A percentile compares a stretch with the other conserved stretches of the same genome.
Conservation (phyloP, 2,329 filamentous ascomycete species). For the Fusarium sp. region DNA sequence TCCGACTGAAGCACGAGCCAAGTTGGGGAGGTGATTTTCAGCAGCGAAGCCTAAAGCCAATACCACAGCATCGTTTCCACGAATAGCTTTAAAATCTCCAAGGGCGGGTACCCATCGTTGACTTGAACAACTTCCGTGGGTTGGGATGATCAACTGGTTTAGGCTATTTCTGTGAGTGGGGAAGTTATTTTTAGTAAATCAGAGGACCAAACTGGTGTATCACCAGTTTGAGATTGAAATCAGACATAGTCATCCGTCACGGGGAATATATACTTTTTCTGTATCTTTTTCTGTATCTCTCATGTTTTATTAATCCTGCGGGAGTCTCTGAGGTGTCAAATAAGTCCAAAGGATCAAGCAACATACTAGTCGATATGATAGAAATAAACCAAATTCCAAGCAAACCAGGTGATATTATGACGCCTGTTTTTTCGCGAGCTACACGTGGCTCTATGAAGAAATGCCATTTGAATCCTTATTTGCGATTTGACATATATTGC, state of each 20-base stretch:
- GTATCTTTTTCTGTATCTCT: background rate
- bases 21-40: background rate
- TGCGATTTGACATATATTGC: too few species aligned
- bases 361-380: too few species aligned
- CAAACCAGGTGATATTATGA: too few species aligned
- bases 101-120: background rate
- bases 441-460: too few species aligned
- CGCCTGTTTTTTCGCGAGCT: too few species aligned
- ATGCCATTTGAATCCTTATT: too few species aligned
- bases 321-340: background rate
- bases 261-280: fast-evolving
- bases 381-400: fast-evolving
- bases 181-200: background rate
- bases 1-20: background rate
- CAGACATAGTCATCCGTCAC: background rate
- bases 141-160: background rate
- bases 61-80: background rate
- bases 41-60: background rate
- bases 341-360: background rate
- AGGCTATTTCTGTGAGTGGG: background rate
- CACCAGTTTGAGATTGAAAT: background rate
- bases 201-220: too few species aligned
- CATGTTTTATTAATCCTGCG: too few species aligned
- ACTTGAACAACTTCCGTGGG: background rate
- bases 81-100: background rate